These are phyloP conservation scores for Trichosanthes cucumerina DNA, from an alignment of 306 rosid genomes.

Conservation along the genomic window DNA sequence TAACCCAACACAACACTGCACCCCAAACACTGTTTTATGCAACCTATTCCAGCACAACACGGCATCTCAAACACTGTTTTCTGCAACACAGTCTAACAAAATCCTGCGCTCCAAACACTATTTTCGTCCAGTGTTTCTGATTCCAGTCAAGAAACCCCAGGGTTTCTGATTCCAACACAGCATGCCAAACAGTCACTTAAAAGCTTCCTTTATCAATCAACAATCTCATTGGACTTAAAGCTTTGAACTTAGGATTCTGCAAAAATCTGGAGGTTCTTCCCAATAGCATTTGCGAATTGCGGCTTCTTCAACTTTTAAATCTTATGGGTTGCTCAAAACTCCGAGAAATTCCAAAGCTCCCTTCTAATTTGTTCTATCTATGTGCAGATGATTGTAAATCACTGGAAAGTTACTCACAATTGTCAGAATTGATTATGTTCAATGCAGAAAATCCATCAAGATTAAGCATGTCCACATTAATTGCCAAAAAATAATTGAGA, in stretches of 20 bases:
- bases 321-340: neutral
- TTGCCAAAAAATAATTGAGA: neutral
- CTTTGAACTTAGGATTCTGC: neutral
- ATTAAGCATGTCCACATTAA: neutral
- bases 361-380: neutral
- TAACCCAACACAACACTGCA: too few relatives aligned
- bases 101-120: too few relatives aligned
- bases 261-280: constrained; percentile 2
- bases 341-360: neutral
- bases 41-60: too few relatives aligned
- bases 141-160: too few relatives aligned
- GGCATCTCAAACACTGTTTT: too few relatives aligned
- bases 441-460: neutral
- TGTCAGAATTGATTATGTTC: neutral
- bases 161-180: too few relatives aligned
- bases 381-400: neutral
- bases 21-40: too few relatives aligned
- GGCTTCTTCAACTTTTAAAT: neutral
- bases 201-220: constrained; percentile 19
- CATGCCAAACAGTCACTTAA: too few relatives aligned
- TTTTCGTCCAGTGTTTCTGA: too few relatives aligned
- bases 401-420: neutral
- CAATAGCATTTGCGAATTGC: neutral
- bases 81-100: too few relatives aligned
- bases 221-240: constrained; percentile 26